phyloP scores from a whole-genome alignment of 139 green algal species.

The Tetraselmis striata region DNA sequence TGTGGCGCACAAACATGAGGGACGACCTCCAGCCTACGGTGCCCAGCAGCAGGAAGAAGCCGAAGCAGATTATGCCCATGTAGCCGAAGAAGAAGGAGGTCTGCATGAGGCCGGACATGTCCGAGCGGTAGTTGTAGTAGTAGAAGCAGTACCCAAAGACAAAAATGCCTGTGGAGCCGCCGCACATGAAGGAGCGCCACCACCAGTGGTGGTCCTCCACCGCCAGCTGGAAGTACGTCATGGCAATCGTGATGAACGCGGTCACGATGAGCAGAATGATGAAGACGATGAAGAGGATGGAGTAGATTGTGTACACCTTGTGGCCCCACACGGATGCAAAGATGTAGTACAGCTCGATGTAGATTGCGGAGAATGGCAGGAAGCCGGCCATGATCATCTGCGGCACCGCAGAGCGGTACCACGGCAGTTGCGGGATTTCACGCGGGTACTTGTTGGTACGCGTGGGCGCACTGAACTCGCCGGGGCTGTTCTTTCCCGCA shows the following conservation, averaged over 20 bases:
- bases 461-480: constrained; percentile 43
- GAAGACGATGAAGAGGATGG: constrained; percentile 62
- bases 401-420: constrained; percentile 29
- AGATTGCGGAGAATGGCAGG: constrained; percentile 69
- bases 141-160: constrained; percentile 60
- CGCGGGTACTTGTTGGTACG: constrained; percentile 55
- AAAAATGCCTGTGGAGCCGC: constrained; percentile 47
- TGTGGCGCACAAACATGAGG: constrained; percentile 69
- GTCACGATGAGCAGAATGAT: constrained; percentile 58
- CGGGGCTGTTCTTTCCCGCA: constrained; percentile 24
- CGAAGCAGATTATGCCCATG: constrained; percentile 66
- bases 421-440: constrained; percentile 49
- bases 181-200: constrained; percentile 36
- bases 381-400: constrained; percentile 49
- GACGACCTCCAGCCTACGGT: constrained; percentile 81
- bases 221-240: constrained; percentile 58
- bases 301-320: constrained; percentile 70
- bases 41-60: constrained; percentile 74
- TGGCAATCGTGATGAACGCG: constrained; percentile 51
- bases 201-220: constrained; percentile 24
- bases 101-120: constrained; percentile 42
- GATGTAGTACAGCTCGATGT: constrained; percentile 73
- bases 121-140: constrained; percentile 41
- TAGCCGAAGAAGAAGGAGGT: constrained; percentile 85
- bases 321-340: constrained; percentile 66